Evolutionary conservation across 257 asterid species (phyloP).

Genomic region (Solanum commersonii): DNA sequence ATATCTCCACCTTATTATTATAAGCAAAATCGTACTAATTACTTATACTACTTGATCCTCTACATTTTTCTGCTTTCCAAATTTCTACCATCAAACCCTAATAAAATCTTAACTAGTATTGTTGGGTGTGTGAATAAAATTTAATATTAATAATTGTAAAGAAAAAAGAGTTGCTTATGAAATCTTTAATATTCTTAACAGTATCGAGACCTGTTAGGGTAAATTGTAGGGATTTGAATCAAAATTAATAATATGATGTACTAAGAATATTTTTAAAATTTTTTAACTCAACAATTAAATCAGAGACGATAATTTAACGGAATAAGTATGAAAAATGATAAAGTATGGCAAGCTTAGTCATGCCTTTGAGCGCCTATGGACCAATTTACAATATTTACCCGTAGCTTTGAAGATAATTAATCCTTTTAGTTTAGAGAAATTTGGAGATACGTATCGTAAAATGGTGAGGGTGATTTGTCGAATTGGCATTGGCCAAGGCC

Average conservation of each 20-base stretch:
- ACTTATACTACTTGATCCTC: neutral
- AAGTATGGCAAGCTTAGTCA: neutral
- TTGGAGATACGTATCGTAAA: neutral
- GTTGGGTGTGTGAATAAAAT: neutral
- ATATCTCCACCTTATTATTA: neutral
- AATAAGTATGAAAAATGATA: neutral
- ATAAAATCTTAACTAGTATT: neutral
- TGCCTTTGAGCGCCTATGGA: too few species aligned
- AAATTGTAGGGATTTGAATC: neutral
- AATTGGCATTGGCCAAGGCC: slow-evolving; percentile 8
- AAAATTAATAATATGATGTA: too few species aligned
- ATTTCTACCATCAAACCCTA: neutral
- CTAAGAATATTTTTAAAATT: too few species aligned
- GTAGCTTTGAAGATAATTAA: too few species aligned
- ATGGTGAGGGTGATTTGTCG: neutral
- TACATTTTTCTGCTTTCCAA: neutral
- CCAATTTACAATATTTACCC: neutral
- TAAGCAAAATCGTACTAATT: neutral
- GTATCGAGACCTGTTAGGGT: neutral
- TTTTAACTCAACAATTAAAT: too few species aligned
- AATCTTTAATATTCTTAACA: neutral
- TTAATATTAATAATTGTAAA: neutral
- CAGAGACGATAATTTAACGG: neutral
- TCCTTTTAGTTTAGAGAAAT: neutral
- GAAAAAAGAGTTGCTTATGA: neutral